Evolutionary conservation across 208 protist species (phyloP), one percentile per base, ranked within the genome.

Genomic region (Leishmania turanica): DNA sequence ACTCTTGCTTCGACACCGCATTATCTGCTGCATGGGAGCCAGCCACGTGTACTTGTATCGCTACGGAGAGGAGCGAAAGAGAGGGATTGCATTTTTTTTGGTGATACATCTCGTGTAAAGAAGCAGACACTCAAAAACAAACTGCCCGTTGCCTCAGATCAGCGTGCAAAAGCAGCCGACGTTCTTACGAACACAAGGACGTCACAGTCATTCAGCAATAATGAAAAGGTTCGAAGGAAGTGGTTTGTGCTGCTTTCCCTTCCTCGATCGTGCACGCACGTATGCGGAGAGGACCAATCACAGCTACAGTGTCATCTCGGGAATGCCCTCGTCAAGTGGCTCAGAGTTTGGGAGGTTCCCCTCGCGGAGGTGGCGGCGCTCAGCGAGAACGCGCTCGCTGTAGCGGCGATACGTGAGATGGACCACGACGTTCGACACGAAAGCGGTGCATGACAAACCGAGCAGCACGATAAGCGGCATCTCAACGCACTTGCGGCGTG

Each of bases 381-480:
- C 91, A 21, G 71, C 80, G 8, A 94, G 85, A 49, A 85, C 85
- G 7, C 79, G 80, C 42, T 71, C 56, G 79, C 82, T 84, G 84
- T 88, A 91, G 42, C 82, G 64, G 24, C 77, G 73, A 74, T 92
- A 92, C 37, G 60, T 77, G 49, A 89, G n/a, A 69, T 92, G 89
- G 5, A 92, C 80, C 56, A 89, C 82, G 3, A 87, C 27, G 70
- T 84, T 88, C 27, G 87, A 87, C 37, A 84, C 21, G 45, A 92
- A 89, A 7, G 87, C 89, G n/a, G 17, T 87, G 71, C 76, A 78
- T 49, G 78, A 80, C 60, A 92, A 49, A 17, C 81, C 87, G 34
- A 92, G 84, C 78, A 92, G 83, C 19, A 92, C 87, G 17, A 89
- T 15, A 2, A 92, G 73, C 47, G 89, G 89, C 78, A 81, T 92